A percentile compares a stretch with the other conserved stretches of the same genome.
These are phyloP conservation scores for Fraxinus latifolia DNA, from an alignment of 305 asterid species.

Conservation along the genomic window DNA sequence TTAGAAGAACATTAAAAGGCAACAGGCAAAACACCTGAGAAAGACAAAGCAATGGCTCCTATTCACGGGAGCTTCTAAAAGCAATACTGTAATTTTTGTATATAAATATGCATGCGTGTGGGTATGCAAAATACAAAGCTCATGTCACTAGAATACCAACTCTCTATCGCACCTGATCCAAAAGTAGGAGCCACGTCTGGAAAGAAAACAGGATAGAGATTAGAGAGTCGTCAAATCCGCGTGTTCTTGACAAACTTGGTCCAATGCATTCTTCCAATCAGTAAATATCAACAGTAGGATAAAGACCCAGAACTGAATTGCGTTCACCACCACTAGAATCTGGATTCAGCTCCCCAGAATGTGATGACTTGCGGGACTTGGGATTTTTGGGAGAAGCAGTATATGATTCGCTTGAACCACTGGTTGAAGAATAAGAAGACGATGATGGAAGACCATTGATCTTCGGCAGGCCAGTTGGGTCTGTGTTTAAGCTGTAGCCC, in stretches of 20 bases:
- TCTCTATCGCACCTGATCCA: constrained; percentile 26
- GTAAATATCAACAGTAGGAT: constrained; percentile 49
- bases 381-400: constrained; percentile 52
- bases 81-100: background rate
- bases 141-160: constrained; percentile 31
- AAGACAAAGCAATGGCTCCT: background rate
- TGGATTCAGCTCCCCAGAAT: constrained; percentile 68
- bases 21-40: background rate
- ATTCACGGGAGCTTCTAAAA: background rate
- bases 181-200: constrained; percentile 3
- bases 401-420: constrained; percentile 55
- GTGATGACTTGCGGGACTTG: constrained; percentile 59
- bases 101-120: background rate
- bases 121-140: background rate
- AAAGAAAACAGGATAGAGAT: background rate
- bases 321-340: constrained; percentile 74
- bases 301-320: constrained; percentile 34
- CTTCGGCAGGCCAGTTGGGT: constrained; percentile 83
- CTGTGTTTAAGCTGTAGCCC: constrained; percentile 65
- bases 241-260: constrained; percentile 14
- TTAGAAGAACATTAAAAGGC: background rate
- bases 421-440: constrained; percentile 47
- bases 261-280: background rate
- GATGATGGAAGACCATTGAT: constrained; percentile 87
- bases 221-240: constrained; percentile 16